phyloP scores from a whole-genome alignment of 352 stramenopile species.

The Saprolegnia diclina region DNA sequence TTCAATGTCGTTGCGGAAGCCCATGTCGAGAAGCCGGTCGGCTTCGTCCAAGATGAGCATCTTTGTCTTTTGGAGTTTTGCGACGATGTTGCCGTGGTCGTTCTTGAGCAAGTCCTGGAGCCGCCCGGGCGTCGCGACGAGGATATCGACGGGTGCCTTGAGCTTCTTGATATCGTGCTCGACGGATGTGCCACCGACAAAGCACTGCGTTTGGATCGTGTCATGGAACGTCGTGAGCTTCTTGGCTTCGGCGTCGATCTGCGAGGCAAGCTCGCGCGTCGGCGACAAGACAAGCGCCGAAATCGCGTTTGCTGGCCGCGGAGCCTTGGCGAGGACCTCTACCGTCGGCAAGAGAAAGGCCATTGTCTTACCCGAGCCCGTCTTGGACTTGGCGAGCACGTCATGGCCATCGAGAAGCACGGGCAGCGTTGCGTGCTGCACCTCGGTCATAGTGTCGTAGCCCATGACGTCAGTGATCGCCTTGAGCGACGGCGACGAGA shows the following conservation, averaged over 20 bases:
- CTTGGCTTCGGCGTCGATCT: conserved; percentile 88
- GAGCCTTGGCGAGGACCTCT: conserved; percentile 61
- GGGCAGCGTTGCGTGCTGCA: conserved; percentile 85
- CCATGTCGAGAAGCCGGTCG: conserved; percentile 95
- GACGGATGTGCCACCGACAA: conserved; percentile 89
- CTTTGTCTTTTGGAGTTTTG: conserved; percentile 39
- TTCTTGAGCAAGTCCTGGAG: conserved; percentile 95
- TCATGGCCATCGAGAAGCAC: conserved; percentile 72
- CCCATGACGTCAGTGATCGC: conserved; percentile 79
- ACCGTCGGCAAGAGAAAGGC: conserved; percentile 85
- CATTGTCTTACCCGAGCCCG: conserved; percentile 88
- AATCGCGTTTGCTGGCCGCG: conserved; percentile 41
- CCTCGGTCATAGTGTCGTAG: conserved; percentile 83
- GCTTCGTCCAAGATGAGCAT: conserved; percentile 92
- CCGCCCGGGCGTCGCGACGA: conserved; percentile 95
- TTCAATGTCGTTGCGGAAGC: conserved; percentile 89
- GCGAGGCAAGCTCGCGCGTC: conserved; percentile 84
- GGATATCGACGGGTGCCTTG: conserved; percentile 71
- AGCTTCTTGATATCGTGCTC: conserved; percentile 50
- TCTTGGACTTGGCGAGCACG: conserved; percentile 88
- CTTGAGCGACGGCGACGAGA: conserved; percentile 51
- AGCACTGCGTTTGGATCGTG: conserved; percentile 49
- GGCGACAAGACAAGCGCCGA: conserved; percentile 83
- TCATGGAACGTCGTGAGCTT: conserved; percentile 83
- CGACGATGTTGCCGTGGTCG: conserved; percentile 78